phyloP scores from a whole-genome alignment of 2,329 filamentous ascomycete genomes.

The Fusarium sterilihyphosum region DNA sequence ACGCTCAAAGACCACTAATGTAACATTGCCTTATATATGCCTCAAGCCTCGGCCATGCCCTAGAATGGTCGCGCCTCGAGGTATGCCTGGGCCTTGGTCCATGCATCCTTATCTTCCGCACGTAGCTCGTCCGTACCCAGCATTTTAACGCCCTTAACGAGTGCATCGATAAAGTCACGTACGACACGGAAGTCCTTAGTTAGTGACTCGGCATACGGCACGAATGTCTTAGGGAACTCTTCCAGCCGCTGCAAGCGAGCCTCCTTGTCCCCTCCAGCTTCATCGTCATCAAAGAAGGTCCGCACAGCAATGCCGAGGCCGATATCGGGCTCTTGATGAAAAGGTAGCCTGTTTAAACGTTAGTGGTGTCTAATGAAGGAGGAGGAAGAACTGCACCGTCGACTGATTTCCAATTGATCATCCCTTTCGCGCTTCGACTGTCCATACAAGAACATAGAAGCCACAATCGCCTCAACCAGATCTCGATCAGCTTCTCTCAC shows the following conservation, averaged over 20 bases:
- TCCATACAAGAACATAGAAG: conserved; percentile 81
- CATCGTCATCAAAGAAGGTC: conserved; percentile 79
- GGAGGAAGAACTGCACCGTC: conserved; percentile 65
- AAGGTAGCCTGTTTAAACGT: conserved; percentile 65
- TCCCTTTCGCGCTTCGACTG: conserved; percentile 77
- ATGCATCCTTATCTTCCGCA: conserved; percentile 58
- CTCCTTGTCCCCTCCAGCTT: conserved; percentile 64
- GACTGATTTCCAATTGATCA: conserved; percentile 74
- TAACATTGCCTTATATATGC: conserved; percentile 34
- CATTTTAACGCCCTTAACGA: conserved; percentile 66
- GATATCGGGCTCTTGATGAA: conserved; percentile 76
- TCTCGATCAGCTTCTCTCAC: conserved; percentile 84
- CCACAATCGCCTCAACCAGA: conserved; percentile 82
- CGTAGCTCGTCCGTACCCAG: conserved; percentile 60
- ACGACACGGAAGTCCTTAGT: conserved; percentile 68
- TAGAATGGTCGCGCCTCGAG: conserved; percentile 57
- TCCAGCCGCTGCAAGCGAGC: conserved; percentile 56
- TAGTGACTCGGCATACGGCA: conserved; percentile 69
- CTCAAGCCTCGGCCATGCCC: conserved; percentile 14
- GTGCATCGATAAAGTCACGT: conserved; percentile 66
- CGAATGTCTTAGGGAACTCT: conserved; percentile 62
- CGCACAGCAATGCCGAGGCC: conserved; percentile 82
- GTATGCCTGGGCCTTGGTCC: conserved; percentile 66
- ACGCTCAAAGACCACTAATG: conserved; percentile 33
- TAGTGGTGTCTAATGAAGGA: neutral